Percentiles rank a stretch among this genome's conserved stretches.
phyloP scores from a whole-genome alignment of 179 eudicot species.

The Amaranthus tricolor region DNA sequence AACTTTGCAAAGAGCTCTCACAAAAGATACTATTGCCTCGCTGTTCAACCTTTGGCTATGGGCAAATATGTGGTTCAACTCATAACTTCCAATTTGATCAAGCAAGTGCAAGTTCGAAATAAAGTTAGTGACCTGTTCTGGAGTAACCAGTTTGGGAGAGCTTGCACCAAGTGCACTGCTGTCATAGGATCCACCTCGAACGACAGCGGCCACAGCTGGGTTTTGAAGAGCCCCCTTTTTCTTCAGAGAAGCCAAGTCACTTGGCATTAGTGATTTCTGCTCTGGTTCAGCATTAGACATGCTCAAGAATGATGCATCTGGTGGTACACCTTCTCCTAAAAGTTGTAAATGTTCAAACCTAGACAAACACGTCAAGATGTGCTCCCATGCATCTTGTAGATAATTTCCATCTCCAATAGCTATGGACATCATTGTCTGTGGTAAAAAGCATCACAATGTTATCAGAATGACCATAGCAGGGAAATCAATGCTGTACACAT shows the following conservation, averaged over 20 bases:
- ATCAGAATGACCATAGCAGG: background rate
- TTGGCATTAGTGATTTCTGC: conserved; percentile 55
- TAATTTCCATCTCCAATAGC: conserved; percentile 96
- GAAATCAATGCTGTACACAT: background rate
- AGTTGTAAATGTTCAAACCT: conserved; percentile 98
- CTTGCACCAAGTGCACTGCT: conserved; percentile 69
- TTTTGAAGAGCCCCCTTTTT: conserved; percentile 88
- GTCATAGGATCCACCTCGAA: conserved; percentile 97
- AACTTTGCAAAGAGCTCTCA: conserved; percentile 93
- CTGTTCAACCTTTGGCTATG: conserved; percentile 98
- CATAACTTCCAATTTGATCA: conserved; percentile 96
- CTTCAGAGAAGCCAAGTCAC: conserved; percentile 59
- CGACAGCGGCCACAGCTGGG: conserved; percentile 93
- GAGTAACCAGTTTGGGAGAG: conserved; percentile 69
- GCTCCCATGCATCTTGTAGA: conserved; percentile 99
- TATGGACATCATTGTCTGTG: conserved; percentile 85
- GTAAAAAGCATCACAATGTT: conserved; percentile 17
- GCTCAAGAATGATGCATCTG: conserved; percentile 88
- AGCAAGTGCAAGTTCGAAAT: conserved; percentile 91
- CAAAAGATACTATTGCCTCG: conserved; percentile 98
- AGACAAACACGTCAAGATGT: conserved; percentile 88
- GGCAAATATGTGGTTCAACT: conserved; percentile 96
- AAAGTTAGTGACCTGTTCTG: conserved; percentile 86
- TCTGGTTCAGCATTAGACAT: conserved; percentile 63
- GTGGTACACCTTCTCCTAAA: conserved; percentile 95